phyloP scores from a whole-genome alignment of 176 grass and related monocot genomes.

The Avena insularis region DNA sequence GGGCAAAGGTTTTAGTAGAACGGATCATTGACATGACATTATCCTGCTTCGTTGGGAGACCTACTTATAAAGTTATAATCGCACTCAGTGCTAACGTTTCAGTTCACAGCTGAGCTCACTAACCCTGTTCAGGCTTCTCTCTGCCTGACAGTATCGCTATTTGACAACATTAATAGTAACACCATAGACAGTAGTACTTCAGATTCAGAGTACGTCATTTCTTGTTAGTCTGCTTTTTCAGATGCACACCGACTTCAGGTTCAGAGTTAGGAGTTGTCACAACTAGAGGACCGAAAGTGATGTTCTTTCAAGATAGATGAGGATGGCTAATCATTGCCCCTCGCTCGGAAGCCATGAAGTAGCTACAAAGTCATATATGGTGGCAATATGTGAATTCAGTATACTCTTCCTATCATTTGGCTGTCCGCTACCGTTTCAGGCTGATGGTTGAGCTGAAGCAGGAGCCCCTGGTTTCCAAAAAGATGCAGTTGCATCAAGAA shows the following conservation, averaged over 20 bases:
- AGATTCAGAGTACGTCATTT: no score
- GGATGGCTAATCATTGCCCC: no score
- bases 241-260: background rate
- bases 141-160: background rate
- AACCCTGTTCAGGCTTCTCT: background rate
- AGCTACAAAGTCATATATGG: background rate
- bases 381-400: background rate
- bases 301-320: background rate
- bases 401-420: background rate
- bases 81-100: background rate
- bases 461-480: conserved; percentile 6
- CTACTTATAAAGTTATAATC: background rate
- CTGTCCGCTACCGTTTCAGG: background rate
- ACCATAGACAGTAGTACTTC: background rate
- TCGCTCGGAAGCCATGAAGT: background rate
- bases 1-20: background rate
- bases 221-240: background rate
- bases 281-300: background rate
- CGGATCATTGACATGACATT: background rate
- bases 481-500: background rate
- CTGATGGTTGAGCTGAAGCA: background rate
- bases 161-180: background rate
- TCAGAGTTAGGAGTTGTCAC: background rate
- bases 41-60: background rate
- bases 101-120: background rate